Evolutionary conservation across 2,329 filamentous ascomycete genomes (phyloP).

Genomic region (Chalaropsis ovoidea): DNA sequence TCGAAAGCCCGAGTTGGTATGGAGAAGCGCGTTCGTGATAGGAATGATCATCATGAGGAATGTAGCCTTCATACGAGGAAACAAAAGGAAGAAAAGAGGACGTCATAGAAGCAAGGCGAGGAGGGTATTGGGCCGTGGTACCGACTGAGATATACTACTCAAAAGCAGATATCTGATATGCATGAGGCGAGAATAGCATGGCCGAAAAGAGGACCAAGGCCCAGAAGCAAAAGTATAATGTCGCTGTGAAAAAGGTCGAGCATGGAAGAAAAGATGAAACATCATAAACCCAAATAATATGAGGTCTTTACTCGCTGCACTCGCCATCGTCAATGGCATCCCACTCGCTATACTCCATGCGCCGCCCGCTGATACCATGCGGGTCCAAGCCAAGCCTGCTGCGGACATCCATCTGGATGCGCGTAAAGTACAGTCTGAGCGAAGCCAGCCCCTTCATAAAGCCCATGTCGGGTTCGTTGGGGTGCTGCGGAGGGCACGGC

Average conservation of each 20-base stretch:
- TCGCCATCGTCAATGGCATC: constrained; percentile 25
- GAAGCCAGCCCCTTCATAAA: constrained; percentile 78
- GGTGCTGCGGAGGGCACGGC: constrained; percentile 71
- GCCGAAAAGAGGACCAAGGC: neutral
- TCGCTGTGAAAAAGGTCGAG: neutral
- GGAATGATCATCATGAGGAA: constrained; percentile 2
- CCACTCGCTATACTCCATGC: constrained; percentile 20
- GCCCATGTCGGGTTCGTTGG: constrained; percentile 70
- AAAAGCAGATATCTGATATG: neutral
- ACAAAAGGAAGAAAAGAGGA: neutral
- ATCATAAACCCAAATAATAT: neutral
- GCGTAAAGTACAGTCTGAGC: constrained; percentile 72
- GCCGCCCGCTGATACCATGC: constrained; percentile 28
- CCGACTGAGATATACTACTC: neutral
- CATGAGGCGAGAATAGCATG: neutral
- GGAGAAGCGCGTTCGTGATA: neutral
- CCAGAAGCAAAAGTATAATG: neutral
- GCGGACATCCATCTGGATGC: constrained; percentile 70
- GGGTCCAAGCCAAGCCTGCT: constrained; percentile 41
- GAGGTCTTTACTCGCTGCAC: constrained; percentile 19
- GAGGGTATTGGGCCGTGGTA: neutral
- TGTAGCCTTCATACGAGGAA: neutral
- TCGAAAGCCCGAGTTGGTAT: neutral
- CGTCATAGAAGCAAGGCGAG: neutral
- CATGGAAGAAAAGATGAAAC: neutral